phyloP scores from a whole-genome alignment of 345 rosid genomes.

The Arabis alpina region DNA sequence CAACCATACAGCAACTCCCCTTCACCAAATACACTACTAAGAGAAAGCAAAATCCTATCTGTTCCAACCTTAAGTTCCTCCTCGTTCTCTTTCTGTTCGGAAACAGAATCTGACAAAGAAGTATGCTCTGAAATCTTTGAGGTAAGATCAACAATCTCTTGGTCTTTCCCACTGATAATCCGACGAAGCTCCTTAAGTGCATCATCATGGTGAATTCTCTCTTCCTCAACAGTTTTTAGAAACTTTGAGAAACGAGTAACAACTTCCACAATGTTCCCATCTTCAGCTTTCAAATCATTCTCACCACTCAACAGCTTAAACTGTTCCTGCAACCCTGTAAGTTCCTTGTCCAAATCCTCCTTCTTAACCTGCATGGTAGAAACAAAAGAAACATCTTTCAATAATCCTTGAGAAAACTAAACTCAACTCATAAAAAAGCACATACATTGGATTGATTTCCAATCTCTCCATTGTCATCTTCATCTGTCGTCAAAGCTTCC shows the following conservation, averaged over 20 bases:
- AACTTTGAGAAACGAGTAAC: slow-evolving; percentile 55
- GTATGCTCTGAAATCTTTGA: slow-evolving; percentile 51
- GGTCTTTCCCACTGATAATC: slow-evolving; percentile 49
- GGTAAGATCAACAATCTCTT: slow-evolving; percentile 65
- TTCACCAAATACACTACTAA: slow-evolving; percentile 58
- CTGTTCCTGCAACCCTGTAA: slow-evolving; percentile 50
- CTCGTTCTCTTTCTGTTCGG: slow-evolving; percentile 34
- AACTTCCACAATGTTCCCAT: slow-evolving; percentile 45
- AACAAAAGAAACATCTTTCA: background rate
- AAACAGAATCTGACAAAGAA: slow-evolving; percentile 35
- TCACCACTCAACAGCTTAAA: slow-evolving; percentile 48
- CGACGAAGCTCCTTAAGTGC: slow-evolving; percentile 49
- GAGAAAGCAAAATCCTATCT: slow-evolving; percentile 66
- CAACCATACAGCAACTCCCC: slow-evolving; percentile 58
- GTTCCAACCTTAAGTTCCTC: slow-evolving; percentile 56
- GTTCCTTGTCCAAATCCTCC: slow-evolving; percentile 51
- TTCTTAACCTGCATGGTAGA: slow-evolving; percentile 57
- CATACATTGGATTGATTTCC: slow-evolving; percentile 49
- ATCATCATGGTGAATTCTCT: slow-evolving; percentile 50
- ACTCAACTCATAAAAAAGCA: background rate
- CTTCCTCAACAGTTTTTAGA: slow-evolving; percentile 50
- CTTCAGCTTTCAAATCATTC: slow-evolving; percentile 33
- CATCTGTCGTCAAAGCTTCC: slow-evolving; percentile 49
- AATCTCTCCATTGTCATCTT: slow-evolving; percentile 44
- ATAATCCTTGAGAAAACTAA: background rate